Base-by-base conservation (phyloP, 306 rosid genomes). In the Vachellia pachyceras region DNA sequence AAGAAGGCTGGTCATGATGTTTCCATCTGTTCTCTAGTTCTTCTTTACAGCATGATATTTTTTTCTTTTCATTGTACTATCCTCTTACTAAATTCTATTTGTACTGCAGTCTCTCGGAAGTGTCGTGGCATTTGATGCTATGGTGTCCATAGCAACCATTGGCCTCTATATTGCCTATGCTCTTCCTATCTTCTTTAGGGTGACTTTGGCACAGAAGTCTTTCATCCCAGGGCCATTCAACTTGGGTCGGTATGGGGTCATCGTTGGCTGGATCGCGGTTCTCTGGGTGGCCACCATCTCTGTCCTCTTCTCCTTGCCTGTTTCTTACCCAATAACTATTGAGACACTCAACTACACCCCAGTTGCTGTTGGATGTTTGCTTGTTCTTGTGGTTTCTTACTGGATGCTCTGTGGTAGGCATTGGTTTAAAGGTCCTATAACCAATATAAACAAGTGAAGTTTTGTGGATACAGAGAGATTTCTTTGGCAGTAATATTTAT, bases 91-190 rank as follows among this genome's bases (percentile, higher is more conserved):
- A 69, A 33, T 45, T 85, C 75, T 71, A 60, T 69, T 22, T 74
- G n/a, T 69, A 22, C 72, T 75, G 90, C 96, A 93, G 94, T 95
- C 99, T 86, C 94, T 95, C 72, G 99, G 99, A 80, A 95, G 99
- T 89, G 76, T 82, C 14, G 99, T 95, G 70, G 99, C 99, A 63
- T 95, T 93, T 82, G 83, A 90, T 15, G 99, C 99, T 40, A 95
- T 95, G 99, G 97, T 95, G 41, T 95, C 99, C 35, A 90, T 95
- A 79, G 97, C 98, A 77, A 92, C 90, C 3, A 92, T 95, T 50
- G 99, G 98, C 50, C 90, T 93, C 64, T 95, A 93, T 76, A 95
- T 95, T 84, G 97, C 94, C 33, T 95, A 95, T 88, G 99, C 97
- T 17, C 46, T 95, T 7, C 99, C 99, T 40, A 95, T 95, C 81